Evolutionary conservation across 1,139 yeast species (phyloP).

Genomic region (Geotrichum phurueaensis): DNA sequence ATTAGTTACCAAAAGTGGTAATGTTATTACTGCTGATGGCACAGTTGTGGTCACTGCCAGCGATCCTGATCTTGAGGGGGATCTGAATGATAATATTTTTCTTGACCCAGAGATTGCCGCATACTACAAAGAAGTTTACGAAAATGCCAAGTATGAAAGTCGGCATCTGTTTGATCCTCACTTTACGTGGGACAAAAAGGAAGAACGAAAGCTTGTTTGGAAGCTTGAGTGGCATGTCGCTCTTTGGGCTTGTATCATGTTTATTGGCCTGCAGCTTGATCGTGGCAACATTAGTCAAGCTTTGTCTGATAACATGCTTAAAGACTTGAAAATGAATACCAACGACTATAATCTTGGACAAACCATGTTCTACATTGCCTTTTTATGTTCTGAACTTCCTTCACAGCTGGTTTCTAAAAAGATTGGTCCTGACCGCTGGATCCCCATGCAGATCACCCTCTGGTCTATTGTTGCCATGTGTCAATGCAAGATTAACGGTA

Average conservation of each 20-base stretch:
- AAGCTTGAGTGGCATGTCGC: slow-evolving; percentile 43
- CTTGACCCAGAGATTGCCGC: slow-evolving; percentile 42
- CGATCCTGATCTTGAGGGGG: background rate
- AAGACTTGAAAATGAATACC: slow-evolving; percentile 43
- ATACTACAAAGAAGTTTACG: slow-evolving; percentile 41
- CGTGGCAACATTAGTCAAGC: slow-evolving; percentile 49
- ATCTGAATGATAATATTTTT: slow-evolving; percentile 20
- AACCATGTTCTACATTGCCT: slow-evolving; percentile 42
- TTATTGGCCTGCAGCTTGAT: slow-evolving; percentile 48
- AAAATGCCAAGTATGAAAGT: slow-evolving; percentile 43
- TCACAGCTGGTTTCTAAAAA: slow-evolving; percentile 49
- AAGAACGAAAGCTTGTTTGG: slow-evolving; percentile 40
- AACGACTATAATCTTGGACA: slow-evolving; percentile 47
- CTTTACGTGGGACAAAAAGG: slow-evolving; percentile 44
- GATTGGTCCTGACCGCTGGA: slow-evolving; percentile 51
- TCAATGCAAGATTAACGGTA: slow-evolving; percentile 41
- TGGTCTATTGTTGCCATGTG: slow-evolving; percentile 49
- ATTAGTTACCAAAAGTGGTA: slow-evolving; percentile 21
- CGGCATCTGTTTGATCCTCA: slow-evolving; percentile 43
- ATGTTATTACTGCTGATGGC: slow-evolving; percentile 23
- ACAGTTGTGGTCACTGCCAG: slow-evolving; percentile 15
- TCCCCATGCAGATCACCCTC: slow-evolving; percentile 46
- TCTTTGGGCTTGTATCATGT: slow-evolving; percentile 45
- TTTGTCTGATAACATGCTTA: slow-evolving; percentile 44
- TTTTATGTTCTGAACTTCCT: slow-evolving; percentile 48